Conservation (phyloP, 2,329 filamentous ascomycete genomes). For the Drechslerella coelobrocha region DNA sequence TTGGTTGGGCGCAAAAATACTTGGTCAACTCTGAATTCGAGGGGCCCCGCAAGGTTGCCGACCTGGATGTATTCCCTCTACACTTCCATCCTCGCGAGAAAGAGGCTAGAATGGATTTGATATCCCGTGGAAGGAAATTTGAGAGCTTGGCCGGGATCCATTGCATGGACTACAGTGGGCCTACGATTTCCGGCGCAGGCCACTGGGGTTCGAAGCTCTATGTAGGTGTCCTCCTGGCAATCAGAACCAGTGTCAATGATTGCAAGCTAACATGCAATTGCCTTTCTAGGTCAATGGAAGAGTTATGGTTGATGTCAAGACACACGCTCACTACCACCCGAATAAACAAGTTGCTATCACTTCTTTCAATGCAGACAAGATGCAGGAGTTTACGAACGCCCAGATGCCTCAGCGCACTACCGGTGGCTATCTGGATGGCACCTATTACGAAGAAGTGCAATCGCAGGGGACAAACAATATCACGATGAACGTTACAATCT, state of each 20-base stretch:
- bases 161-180: slow-evolving; percentile 61
- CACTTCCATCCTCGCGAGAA: slow-evolving; percentile 60
- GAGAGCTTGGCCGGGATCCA: slow-evolving; percentile 62
- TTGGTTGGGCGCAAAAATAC: slow-evolving; percentile 59
- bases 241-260: neutral
- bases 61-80: slow-evolving; percentile 61
- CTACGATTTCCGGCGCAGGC: slow-evolving; percentile 43
- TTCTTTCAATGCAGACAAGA: slow-evolving; percentile 28
- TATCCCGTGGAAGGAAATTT: slow-evolving; percentile 61
- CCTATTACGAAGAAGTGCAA: slow-evolving; percentile 36
- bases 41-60: slow-evolving; percentile 61
- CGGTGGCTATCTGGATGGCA: slow-evolving; percentile 33
- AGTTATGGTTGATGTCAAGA: slow-evolving; percentile 58
- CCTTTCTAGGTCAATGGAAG: slow-evolving; percentile 55
- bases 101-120: slow-evolving; percentile 57
- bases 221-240: slow-evolving; percentile 8
- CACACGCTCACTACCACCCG: slow-evolving; percentile 55
- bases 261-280: slow-evolving; percentile 52
- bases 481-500: slow-evolving; percentile 53
- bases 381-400: slow-evolving; percentile 12
- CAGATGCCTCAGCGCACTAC: slow-evolving; percentile 19
- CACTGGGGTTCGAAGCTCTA: slow-evolving; percentile 50
- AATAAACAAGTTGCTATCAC: slow-evolving; percentile 22
- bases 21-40: slow-evolving; percentile 60
- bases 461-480: slow-evolving; percentile 36